Percentiles rank a stretch among this genome's conserved stretches.
Evolutionary conservation across 1,284 basidiomycete genomes (phyloP).

Genomic region (Chalciporus sp.): DNA sequence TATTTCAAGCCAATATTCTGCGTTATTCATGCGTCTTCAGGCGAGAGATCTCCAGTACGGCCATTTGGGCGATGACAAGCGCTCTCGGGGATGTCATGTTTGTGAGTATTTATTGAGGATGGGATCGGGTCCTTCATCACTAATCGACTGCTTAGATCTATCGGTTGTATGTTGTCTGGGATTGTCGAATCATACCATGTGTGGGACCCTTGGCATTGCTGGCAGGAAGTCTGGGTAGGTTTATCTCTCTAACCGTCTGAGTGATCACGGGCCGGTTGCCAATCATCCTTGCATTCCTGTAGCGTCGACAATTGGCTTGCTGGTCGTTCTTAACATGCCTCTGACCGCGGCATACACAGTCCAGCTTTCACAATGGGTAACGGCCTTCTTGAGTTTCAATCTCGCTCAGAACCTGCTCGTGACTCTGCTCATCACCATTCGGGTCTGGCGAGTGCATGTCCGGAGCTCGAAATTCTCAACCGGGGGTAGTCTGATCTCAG

Average conservation of each 20-base stretch:
- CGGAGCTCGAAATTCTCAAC: not conserved
- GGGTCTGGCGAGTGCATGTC: conserved; percentile 10
- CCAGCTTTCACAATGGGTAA: conserved; percentile 7
- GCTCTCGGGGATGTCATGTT: conserved; percentile 12
- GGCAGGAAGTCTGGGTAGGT: conserved; percentile 5
- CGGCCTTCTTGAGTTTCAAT: conserved; percentile 9
- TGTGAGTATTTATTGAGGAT: not conserved
- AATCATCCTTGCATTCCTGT: not conserved
- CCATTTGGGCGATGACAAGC: conserved; percentile 10
- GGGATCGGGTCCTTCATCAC: not conserved
- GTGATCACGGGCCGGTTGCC: not conserved
- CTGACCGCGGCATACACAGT: conserved; percentile 3
- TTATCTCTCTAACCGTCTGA: not conserved
- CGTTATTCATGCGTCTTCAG: not conserved
- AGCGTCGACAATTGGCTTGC: conserved; percentile 1
- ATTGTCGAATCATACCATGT: conserved; percentile 4
- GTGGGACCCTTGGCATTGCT: conserved; percentile 6
- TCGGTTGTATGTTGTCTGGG: conserved; percentile 10
- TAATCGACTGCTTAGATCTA: conserved; percentile 6
- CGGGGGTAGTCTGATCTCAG: conserved; percentile 1
- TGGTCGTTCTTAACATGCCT: not conserved
- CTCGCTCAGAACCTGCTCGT: conserved; percentile 10
- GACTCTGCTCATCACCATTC: conserved; percentile 8
- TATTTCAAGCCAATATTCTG: conserved; percentile 3
- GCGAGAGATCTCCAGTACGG: conserved; percentile 9